Conservation (phyloP, 2,329 filamentous ascomycete species). For the Colletotrichum liaoningense region DNA sequence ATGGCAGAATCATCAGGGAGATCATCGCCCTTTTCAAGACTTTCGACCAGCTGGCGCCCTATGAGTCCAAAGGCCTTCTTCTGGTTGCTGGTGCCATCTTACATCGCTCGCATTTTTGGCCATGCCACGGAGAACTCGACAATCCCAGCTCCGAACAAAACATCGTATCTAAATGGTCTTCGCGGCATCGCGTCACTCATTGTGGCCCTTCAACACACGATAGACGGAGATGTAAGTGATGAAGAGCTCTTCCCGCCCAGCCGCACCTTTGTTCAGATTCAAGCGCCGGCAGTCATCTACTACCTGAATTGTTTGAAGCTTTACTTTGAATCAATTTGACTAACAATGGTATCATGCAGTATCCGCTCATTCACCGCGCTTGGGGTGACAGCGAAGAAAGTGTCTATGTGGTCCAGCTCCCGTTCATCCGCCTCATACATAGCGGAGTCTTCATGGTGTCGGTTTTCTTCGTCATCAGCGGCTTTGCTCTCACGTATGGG, state of each 20-base stretch:
- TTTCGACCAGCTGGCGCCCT: too few species aligned
- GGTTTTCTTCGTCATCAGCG: slow-evolving; percentile 51
- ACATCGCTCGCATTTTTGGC: neutral
- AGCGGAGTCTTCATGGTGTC: slow-evolving; percentile 45
- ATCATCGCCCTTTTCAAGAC: too few species aligned
- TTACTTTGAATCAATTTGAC: slow-evolving; percentile 46
- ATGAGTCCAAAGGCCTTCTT: neutral
- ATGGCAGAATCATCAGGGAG: too few species aligned
- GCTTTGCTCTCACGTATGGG: slow-evolving; percentile 48
- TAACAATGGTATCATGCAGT: slow-evolving; percentile 2
- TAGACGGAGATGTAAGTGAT: slow-evolving; percentile 25
- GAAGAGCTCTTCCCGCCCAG: neutral
- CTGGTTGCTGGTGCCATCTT: slow-evolving; percentile 16
- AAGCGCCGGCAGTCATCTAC: neutral
- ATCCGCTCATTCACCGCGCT: slow-evolving; percentile 11
- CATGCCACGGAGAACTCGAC: neutral
- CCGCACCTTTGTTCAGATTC: neutral
- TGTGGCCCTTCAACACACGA: slow-evolving; percentile 67
- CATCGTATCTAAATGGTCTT: slow-evolving; percentile 68
- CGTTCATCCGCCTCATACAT: slow-evolving; percentile 43
- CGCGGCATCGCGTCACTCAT: slow-evolving; percentile 66
- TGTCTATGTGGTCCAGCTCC: slow-evolving; percentile 38
- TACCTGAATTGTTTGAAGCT: neutral
- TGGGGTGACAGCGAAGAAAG: slow-evolving; percentile 18
- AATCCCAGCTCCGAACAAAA: slow-evolving; percentile 39